These are phyloP conservation scores for Penicillium manginii DNA, from an alignment of 495 filamentous ascomycete species.

Conservation along the genomic window DNA sequence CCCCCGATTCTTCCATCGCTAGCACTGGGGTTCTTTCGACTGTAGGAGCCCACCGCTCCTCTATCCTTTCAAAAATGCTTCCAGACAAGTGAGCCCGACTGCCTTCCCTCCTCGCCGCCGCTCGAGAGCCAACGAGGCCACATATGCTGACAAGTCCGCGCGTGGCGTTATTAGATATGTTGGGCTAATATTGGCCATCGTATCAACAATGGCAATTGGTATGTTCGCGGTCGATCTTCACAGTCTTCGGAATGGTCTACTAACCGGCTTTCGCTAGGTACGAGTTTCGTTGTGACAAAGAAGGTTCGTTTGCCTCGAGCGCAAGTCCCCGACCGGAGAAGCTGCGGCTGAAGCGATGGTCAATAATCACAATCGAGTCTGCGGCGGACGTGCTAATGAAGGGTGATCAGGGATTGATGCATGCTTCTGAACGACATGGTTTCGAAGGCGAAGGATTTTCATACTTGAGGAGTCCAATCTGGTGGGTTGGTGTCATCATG, in stretches of 20 bases:
- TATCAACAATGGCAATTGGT: constrained; percentile 93
- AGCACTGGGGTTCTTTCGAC: constrained; percentile 43
- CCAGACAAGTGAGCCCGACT: constrained; percentile 76
- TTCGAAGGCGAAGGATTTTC: constrained; percentile 96
- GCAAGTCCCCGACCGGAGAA: constrained; percentile 11
- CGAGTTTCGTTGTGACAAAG: constrained; percentile 93
- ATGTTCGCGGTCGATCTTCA: constrained; percentile 37
- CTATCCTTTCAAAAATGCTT: constrained; percentile 62
- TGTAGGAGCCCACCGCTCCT: constrained; percentile 50
- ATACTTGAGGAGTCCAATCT: constrained; percentile 88
- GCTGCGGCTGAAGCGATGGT: background rate
- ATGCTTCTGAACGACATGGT: constrained; percentile 85
- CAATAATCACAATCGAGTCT: background rate
- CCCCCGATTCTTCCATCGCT: constrained; percentile 23
- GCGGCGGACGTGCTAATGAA: constrained; percentile 20
- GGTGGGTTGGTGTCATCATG: constrained; percentile 92
- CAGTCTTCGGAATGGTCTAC: background rate
- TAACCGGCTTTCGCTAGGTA: constrained; percentile 56
- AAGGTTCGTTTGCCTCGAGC: constrained; percentile 61
- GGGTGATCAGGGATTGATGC: constrained; percentile 74
- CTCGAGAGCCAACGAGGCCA: constrained; percentile 14
- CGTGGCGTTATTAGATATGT: constrained; percentile 67
- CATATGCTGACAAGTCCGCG: constrained; percentile 42
- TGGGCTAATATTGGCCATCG: constrained; percentile 84
- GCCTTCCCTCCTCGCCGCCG: constrained; percentile 1